Conservation (phyloP, 257 asterid genomes). For the Ilex asprella region DNA sequence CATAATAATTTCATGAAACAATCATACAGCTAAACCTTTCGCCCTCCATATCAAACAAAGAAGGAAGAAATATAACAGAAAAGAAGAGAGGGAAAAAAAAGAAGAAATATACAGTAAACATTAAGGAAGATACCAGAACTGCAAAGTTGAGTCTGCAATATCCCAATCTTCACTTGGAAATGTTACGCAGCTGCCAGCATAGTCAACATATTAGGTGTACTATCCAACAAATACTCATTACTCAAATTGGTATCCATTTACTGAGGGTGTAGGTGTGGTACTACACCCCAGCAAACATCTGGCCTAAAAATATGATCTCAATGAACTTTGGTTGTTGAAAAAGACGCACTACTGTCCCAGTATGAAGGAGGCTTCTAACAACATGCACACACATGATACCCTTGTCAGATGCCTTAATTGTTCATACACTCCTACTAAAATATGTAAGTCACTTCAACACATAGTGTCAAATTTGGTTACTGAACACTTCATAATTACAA, state of each 20-base stretch:
- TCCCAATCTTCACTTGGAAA: conserved; percentile 90
- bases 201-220: conserved; percentile 15
- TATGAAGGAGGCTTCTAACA: background rate
- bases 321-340: background rate
- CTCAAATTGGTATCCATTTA: background rate
- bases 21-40: background rate
- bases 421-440: background rate
- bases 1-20: background rate
- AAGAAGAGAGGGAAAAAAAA: background rate
- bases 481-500: too few relatives aligned
- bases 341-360: background rate
- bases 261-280: too few relatives aligned
- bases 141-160: conserved; percentile 83
- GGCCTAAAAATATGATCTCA: background rate
- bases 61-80: background rate
- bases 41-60: background rate
- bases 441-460: too few relatives aligned
- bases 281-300: background rate
- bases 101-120: conserved; percentile 5
- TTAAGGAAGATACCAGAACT: conserved; percentile 53
- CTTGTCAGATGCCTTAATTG: background rate
- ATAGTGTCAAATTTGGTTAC: too few relatives aligned
- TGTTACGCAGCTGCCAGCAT: conserved; percentile 59
- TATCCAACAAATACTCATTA: conserved; percentile 2
- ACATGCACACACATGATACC: background rate